Evolutionary conservation across 2,329 filamentous ascomycete species (phyloP), one percentile per base, ranked within the genome.

Genomic region (Sarocladiaceae sp.): DNA sequence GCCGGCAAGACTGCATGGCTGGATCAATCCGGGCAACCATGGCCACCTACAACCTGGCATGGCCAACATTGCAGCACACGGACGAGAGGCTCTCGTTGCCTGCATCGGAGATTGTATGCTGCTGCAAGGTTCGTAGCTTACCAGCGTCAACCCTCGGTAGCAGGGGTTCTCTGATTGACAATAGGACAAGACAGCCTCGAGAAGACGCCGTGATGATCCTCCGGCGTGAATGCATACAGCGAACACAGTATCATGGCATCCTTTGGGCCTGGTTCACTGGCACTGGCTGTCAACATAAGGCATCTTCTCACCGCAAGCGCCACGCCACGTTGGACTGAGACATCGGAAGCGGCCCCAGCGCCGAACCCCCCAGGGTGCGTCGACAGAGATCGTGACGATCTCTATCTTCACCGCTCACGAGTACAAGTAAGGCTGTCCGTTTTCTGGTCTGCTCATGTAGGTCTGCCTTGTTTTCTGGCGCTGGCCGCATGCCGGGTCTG

Each of bases 251-350:
- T 20, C 33, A 15, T 18, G 11, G n/a, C 9, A 12, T 3, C 26
- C 26, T 39, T n/a, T 16, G 10, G n/a, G 10, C 10, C 10, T 9
- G 19, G n/a, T 23, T 18, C n/a, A 27, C 37, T 27, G 23, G 10
- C 26, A 4, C 18, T 29, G 37, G 10, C 11, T 21, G 29, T 18
- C 19, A 39, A 4, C 12, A 19, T 13, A 24, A 11, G 11, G 34
- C n/a, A 15, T 10, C 20, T 39, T 15, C 29, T 29, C 37, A 41
- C 23, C 37, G 29, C 37, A 23, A 13, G 15, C 24, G 24, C 37
- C 37, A 41, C 37, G 37, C 37, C 37, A 41, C 37, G 37, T 41
- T 41, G 23, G 24, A 27, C 13, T 41, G 37, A 27, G 37, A 41
- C 37, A 41, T 23, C 23, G 13, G 13, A n/a, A n/a, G n/a, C n/a